Evolutionary conservation across 306 rosid genomes (phyloP).

Genomic region (Potentilla sterilis): DNA sequence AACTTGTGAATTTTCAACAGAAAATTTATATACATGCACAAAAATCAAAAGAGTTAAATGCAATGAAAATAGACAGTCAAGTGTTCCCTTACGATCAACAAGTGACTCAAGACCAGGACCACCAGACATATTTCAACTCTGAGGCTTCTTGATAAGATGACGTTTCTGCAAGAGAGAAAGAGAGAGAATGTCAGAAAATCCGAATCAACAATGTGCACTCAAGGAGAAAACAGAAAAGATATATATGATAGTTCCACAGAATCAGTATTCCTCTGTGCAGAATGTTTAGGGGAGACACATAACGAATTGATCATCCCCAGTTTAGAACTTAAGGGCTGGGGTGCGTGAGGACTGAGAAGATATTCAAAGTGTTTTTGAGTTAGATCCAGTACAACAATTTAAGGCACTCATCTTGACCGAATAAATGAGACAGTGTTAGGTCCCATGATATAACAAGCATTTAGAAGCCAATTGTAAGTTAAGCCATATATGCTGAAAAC

Average conservation of each 20-base stretch:
- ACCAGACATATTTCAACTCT: slow-evolving; percentile 36
- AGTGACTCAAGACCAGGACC: slow-evolving; percentile 55
- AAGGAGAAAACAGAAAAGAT: neutral
- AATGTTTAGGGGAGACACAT: neutral
- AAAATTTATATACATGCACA: neutral
- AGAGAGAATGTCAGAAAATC: neutral
- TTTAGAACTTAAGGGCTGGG: neutral
- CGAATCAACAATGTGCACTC: neutral
- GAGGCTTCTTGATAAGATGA: slow-evolving; percentile 6
- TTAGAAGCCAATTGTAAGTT: neutral
- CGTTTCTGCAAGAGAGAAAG: slow-evolving; percentile 14
- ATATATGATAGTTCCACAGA: neutral
- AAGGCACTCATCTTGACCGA: neutral
- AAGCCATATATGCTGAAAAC: neutral
- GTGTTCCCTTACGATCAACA: slow-evolving; percentile 47
- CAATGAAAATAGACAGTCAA: neutral
- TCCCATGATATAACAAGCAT: neutral
- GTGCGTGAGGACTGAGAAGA: neutral
- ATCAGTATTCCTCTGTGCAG: neutral
- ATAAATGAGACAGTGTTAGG: neutral
- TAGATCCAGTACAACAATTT: neutral
- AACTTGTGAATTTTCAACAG: neutral
- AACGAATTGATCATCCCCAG: neutral
- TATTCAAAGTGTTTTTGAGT: neutral
- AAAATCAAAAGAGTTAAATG: neutral